A percentile compares a stretch with the other conserved stretches of the same genome.
These are phyloP conservation scores for Fusarium denticulatum DNA, from an alignment of 2,329 filamentous ascomycete genomes.

Conservation along the genomic window DNA sequence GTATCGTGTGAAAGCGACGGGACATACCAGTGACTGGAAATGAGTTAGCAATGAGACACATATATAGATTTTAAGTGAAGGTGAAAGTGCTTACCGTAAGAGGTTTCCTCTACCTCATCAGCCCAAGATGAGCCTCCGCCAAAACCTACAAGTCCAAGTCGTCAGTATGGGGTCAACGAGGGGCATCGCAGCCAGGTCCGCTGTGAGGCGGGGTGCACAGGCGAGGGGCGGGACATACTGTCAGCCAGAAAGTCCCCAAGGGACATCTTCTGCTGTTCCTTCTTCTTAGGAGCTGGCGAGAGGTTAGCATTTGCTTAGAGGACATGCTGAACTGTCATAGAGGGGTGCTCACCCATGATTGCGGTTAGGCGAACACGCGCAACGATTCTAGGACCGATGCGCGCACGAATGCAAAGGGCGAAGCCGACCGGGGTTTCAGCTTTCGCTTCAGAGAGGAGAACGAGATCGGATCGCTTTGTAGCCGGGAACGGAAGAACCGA, in stretches of 20 bases:
- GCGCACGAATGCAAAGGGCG: conserved; percentile 48
- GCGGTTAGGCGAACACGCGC: conserved; percentile 62
- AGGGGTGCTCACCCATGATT: conserved; percentile 67
- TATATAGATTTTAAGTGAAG: conserved; percentile 4
- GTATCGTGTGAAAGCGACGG: conserved; percentile 10
- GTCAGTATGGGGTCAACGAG: conserved; percentile 42
- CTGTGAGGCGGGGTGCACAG: conserved; percentile 36
- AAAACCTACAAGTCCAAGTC: conserved; percentile 52
- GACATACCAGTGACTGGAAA: conserved; percentile 51
- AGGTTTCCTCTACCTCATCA: conserved; percentile 94
- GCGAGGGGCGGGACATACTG: conserved; percentile 68
- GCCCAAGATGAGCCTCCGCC: conserved; percentile 92
- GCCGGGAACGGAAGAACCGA: conserved; percentile 6
- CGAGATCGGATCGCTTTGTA: conserved; percentile 19
- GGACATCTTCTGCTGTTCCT: conserved; percentile 96
- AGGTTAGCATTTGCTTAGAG: conserved; percentile 16
- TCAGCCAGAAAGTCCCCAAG: conserved; percentile 95
- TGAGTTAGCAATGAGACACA: conserved; percentile 45
- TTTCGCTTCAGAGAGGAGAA: conserved; percentile 35
- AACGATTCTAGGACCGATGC: conserved; percentile 55
- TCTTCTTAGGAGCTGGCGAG: conserved; percentile 83
- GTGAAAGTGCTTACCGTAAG: conserved; percentile 68
- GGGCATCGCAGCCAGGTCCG: conserved; percentile 32
- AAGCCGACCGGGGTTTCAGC: conserved; percentile 45
- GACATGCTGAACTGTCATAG: background rate